Conservation (phyloP, 2,329 filamentous ascomycete species). For the Claviceps cyperi region DNA sequence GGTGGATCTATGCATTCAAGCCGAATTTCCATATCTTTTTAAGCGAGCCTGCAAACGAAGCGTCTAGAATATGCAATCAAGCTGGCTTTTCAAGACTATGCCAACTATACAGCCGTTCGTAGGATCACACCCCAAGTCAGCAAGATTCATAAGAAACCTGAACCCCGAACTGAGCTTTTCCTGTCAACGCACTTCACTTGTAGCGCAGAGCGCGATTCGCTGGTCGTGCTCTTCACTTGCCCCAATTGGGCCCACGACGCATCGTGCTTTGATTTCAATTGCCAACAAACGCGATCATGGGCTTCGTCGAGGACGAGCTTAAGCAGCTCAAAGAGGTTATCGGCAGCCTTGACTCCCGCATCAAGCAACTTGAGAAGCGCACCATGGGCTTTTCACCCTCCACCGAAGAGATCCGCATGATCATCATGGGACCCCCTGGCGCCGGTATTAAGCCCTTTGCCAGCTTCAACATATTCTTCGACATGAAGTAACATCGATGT, state of each 20-base stretch:
- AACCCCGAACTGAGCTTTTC: no score
- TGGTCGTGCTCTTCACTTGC: neutral
- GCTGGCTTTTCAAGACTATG: no score
- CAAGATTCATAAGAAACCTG: no score
- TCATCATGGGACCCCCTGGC: conserved; percentile 92
- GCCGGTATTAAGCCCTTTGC: conserved; percentile 52
- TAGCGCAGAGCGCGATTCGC: neutral
- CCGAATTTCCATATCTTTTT: no score
- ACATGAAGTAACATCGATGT: conserved; percentile 5
- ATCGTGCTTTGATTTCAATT: conserved; percentile 3
- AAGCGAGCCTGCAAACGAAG: no score
- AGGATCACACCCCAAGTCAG: no score
- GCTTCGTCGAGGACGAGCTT: conserved; percentile 73
- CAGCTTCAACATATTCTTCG: neutral
- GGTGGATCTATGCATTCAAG: no score
- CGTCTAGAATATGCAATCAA: no score
- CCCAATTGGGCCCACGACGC: conserved; percentile 5
- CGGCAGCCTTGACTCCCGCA: conserved; percentile 68
- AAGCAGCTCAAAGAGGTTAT: conserved; percentile 76
- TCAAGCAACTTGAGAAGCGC: conserved; percentile 70
- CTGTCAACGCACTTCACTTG: neutral
- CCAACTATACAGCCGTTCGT: no score
- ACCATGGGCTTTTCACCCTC: conserved; percentile 40
- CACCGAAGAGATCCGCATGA: conserved; percentile 71
- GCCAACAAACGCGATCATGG: conserved; percentile 48